Evolutionary conservation across 805 yeast genomes (phyloP).

Genomic region (Saturnispora bothae): DNA sequence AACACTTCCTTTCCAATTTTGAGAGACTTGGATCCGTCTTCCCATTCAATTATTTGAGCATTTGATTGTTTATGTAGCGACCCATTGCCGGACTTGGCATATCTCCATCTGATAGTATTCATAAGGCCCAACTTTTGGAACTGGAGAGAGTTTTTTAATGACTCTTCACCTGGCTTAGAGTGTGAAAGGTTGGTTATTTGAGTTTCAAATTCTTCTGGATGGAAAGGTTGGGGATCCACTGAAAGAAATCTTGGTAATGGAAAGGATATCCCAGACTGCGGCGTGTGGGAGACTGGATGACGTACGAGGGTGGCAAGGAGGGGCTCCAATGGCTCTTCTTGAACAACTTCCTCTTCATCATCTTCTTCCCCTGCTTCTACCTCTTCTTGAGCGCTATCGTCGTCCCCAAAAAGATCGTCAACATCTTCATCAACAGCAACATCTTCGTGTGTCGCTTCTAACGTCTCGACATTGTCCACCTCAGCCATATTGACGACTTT

Average conservation of each 20-base stretch:
- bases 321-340: constrained; percentile 20
- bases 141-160: constrained; percentile 37
- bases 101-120: constrained; percentile 91
- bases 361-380: constrained; percentile 25
- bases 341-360: constrained; percentile 28
- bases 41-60: constrained; percentile 87
- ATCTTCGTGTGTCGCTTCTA: background rate
- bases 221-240: constrained; percentile 81
- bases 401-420: constrained; percentile 23
- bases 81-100: constrained; percentile 59
- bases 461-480: too few relatives aligned
- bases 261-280: constrained; percentile 28
- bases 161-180: constrained; percentile 17
- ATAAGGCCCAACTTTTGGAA: constrained; percentile 24
- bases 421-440: constrained; percentile 5
- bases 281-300: constrained; percentile 37
- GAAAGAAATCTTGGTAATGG: constrained; percentile 76
- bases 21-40: constrained; percentile 79
- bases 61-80: constrained; percentile 80
- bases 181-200: constrained; percentile 39
- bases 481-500: too few relatives aligned
- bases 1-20: constrained; percentile 83
- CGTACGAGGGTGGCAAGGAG: constrained; percentile 38
- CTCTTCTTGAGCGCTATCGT: constrained; percentile 28
- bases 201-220: constrained; percentile 41